These are phyloP conservation scores for Chaetomium cochliodes DNA, from an alignment of 495 filamentous ascomycete genomes.

Conservation along the genomic window DNA sequence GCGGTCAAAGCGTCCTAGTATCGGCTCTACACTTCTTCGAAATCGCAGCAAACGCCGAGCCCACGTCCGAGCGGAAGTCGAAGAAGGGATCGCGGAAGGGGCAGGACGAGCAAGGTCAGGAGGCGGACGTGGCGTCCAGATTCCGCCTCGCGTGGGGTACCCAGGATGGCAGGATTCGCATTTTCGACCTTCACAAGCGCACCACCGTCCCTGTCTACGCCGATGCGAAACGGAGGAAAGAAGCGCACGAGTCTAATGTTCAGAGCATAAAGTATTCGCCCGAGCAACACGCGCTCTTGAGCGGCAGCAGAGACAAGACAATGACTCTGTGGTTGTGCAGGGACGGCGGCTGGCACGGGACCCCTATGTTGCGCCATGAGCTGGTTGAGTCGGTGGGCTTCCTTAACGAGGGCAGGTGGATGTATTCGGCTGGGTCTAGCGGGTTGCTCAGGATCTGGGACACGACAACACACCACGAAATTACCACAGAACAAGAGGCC, in stretches of 20 bases:
- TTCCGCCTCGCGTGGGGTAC: slow-evolving; percentile 87
- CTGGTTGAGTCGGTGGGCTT: slow-evolving; percentile 82
- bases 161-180: slow-evolving; percentile 85
- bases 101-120: slow-evolving; percentile 47
- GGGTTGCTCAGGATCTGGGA: slow-evolving; percentile 82
- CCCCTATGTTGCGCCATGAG: slow-evolving; percentile 81
- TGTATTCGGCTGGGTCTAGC: slow-evolving; percentile 84
- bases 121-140: slow-evolving; percentile 45
- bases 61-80: slow-evolving; percentile 27
- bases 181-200: slow-evolving; percentile 88
- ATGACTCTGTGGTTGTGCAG: slow-evolving; percentile 94
- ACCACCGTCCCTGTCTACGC: slow-evolving; percentile 68
- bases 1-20: slow-evolving; percentile 84
- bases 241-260: slow-evolving; percentile 91
- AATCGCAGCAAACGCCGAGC: slow-evolving; percentile 48
- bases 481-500: slow-evolving; percentile 66
- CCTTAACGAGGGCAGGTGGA: slow-evolving; percentile 61
- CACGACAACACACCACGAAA: slow-evolving; percentile 68
- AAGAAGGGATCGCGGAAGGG: slow-evolving; percentile 48
- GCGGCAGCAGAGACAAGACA: slow-evolving; percentile 93
- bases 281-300: slow-evolving; percentile 70
- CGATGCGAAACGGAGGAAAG: slow-evolving; percentile 41
- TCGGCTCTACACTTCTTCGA: slow-evolving; percentile 93
- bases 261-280: slow-evolving; percentile 77
- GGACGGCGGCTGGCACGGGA: slow-evolving; percentile 77